Conservation (phyloP, 352 stramenopile genomes). For the Phytophthora capsici region DNA sequence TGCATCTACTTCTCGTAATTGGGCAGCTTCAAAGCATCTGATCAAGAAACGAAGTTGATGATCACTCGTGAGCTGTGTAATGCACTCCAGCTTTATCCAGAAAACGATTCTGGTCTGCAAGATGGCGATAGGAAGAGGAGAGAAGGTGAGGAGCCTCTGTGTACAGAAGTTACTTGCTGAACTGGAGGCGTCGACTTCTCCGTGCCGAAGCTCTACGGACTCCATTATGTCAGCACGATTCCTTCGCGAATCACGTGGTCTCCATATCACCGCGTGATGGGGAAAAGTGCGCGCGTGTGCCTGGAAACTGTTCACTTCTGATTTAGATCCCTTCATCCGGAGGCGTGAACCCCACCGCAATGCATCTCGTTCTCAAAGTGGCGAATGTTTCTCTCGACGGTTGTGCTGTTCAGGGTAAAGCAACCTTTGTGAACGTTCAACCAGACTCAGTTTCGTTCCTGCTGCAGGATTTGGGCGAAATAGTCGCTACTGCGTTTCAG, state of each 20-base stretch:
- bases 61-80: slow-evolving; percentile 29
- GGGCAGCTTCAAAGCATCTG: slow-evolving; percentile 19
- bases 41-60: slow-evolving; percentile 25
- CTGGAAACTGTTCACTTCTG: slow-evolving; percentile 27
- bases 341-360: slow-evolving; percentile 25
- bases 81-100: slow-evolving; percentile 9
- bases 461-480: slow-evolving; percentile 34
- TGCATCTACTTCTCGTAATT: slow-evolving; percentile 17
- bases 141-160: background rate
- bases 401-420: slow-evolving; percentile 31
- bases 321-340: slow-evolving; percentile 31
- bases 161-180: slow-evolving; percentile 14
- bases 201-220: slow-evolving; percentile 17
- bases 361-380: slow-evolving; percentile 35
- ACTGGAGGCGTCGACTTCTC: slow-evolving; percentile 22
- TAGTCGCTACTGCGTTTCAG: slow-evolving; percentile 27
- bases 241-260: slow-evolving; percentile 25
- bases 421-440: slow-evolving; percentile 17
- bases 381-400: slow-evolving; percentile 31
- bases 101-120: slow-evolving; percentile 1
- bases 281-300: slow-evolving; percentile 19
- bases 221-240: slow-evolving; percentile 24
- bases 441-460: slow-evolving; percentile 29
- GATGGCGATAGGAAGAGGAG: slow-evolving; percentile 2
- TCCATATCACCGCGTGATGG: slow-evolving; percentile 13